phyloP scores from a whole-genome alignment of 208 protist species.

The Leishmania tropica region DNA sequence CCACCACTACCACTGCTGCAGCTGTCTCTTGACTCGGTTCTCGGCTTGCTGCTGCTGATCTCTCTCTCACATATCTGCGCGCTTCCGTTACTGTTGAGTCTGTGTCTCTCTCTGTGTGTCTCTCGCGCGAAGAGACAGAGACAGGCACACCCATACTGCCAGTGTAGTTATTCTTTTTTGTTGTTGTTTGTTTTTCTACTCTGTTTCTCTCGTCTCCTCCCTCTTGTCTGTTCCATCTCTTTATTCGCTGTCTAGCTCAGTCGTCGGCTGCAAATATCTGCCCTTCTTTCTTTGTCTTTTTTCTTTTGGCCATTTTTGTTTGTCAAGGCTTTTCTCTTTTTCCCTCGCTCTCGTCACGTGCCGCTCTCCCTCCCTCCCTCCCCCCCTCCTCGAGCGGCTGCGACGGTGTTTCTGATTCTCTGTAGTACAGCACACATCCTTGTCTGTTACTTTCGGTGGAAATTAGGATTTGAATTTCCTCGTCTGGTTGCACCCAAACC shows the following conservation, averaged over 20 bases:
- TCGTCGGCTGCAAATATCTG: neutral
- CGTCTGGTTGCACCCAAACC: neutral
- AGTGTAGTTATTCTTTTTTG: neutral
- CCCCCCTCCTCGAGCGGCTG: neutral
- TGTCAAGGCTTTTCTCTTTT: neutral
- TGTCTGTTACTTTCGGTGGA: neutral
- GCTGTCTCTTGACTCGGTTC: conserved; percentile 2
- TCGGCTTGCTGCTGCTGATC: neutral
- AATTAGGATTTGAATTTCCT: neutral
- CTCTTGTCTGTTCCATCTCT: neutral
- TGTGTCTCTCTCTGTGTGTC: neutral
- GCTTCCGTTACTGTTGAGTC: neutral
- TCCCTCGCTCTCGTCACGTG: neutral
- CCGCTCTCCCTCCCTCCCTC: neutral
- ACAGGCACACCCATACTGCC: neutral
- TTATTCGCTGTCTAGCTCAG: neutral
- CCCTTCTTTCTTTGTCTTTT: neutral
- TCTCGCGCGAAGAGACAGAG: neutral
- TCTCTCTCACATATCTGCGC: neutral
- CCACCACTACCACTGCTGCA: neutral
- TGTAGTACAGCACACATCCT: neutral
- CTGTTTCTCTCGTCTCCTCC: neutral
- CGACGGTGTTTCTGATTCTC: neutral
- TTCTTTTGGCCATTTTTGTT: neutral
- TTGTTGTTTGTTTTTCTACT: neutral